Evolutionary conservation across 345 rosid species (phyloP), one percentile per base, ranked within the genome.

Genomic region (Triadica sebifera): DNA sequence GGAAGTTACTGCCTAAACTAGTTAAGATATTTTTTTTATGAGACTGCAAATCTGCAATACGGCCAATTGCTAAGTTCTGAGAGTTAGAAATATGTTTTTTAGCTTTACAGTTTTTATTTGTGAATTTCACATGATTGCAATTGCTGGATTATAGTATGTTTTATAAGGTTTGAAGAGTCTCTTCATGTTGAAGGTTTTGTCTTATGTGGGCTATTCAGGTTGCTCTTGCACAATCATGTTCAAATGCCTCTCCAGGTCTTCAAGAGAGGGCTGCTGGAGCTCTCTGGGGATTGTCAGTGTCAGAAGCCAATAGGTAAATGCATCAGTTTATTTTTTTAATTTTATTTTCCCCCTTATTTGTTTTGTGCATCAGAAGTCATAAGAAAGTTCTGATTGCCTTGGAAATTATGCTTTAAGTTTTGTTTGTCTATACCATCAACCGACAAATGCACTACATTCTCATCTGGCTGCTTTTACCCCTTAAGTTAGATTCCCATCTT

Each of bases 241-340:
- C 91, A 70, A 89, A 88, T 85, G 91, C 94, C 68, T 90, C 97
- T 38, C 87, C 89, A 51, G 97, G 98, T 85, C 98, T 93, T 83
- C 98, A 93, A 85, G 98, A 90, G 85, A 87, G 96, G 84, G 98
- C 94, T n/a, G 98, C 98, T 39, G 98, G 98, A 74, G 98, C 97
- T 76, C 92, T 93, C 19, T 91, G 96, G 98, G 98, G 98, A 76
- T 84, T 93, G 79, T 93, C 98, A 0, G 97, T 93, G 50, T 93
- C 96, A 39, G 97, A 93, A 87, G 89, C 92, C 76, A 93, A 91
- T 78, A 90, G 94, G 98, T 94, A 76, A 63, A 20, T 75, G 69
- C 22, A 47, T 46, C 46, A 20, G 15, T 64, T 64, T 45, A 5
- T 17, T 39, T 39, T 39, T 10, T 64, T 58, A 58, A 58, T 58